phyloP scores from a whole-genome alignment of 257 asterid species.

The Schizonepeta tenuifolia region DNA sequence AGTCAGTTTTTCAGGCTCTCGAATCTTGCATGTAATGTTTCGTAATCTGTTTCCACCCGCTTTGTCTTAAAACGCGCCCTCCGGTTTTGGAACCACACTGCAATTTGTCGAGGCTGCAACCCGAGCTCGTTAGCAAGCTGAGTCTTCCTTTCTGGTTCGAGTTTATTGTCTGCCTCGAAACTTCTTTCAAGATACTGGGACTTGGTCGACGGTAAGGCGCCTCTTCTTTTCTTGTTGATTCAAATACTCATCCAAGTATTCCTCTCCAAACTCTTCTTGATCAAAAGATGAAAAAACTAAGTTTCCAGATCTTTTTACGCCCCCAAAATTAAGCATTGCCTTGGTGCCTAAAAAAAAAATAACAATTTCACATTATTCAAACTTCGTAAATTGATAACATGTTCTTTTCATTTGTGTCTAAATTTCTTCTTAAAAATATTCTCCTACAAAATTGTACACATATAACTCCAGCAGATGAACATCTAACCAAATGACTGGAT shows the following conservation, averaged over 20 bases:
- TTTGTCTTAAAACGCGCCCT: constrained; percentile 84
- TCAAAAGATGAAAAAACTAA: constrained; percentile 45
- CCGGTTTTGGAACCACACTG: constrained; percentile 88
- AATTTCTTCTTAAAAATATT: no score
- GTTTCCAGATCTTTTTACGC: constrained; percentile 50
- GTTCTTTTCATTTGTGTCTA: no score
- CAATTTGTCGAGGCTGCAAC: constrained; percentile 75
- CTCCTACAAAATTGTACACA: no score
- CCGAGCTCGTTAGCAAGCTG: constrained; percentile 85
- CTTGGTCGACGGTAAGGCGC: constrained; percentile 71
- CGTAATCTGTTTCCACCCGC: constrained; percentile 76
- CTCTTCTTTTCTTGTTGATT: constrained; percentile 75
- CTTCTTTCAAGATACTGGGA: constrained; percentile 76
- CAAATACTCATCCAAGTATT: constrained; percentile 68
- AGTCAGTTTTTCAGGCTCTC: constrained; percentile 52
- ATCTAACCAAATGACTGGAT: no score
- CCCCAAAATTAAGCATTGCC: constrained; percentile 68
- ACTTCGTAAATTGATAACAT: no score
- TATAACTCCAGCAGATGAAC: no score
- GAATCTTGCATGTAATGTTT: constrained; percentile 50
- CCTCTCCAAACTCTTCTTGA: constrained; percentile 62
- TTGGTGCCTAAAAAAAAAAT: constrained; percentile 48
- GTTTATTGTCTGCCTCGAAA: constrained; percentile 71
- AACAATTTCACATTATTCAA: no score
- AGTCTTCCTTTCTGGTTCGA: constrained; percentile 75